phyloP scores from a whole-genome alignment of 495 filamentous ascomycete species.

The Neurospora sp. region DNA sequence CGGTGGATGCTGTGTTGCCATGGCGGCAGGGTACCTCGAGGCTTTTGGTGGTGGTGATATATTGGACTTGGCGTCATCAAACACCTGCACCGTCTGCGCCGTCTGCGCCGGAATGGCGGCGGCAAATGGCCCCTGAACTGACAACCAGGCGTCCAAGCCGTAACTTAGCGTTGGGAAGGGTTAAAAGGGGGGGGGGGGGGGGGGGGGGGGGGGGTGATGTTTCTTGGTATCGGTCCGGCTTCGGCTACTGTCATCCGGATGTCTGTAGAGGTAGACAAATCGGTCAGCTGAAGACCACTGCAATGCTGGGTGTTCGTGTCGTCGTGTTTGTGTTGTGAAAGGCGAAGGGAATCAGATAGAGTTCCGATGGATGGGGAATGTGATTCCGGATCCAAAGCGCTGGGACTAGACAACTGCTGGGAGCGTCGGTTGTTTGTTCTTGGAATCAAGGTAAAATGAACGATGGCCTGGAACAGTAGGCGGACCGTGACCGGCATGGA shows the following conservation, averaged over 20 bases:
- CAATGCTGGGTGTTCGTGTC: not conserved
- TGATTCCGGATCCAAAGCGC: not conserved
- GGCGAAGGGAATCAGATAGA: not conserved
- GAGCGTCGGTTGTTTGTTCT: not conserved
- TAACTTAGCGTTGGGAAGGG: not conserved
- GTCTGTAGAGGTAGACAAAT: not conserved
- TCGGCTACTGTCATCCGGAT: not conserved
- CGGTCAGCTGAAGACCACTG: not conserved
- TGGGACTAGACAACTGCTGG: not conserved
- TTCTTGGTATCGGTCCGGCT: not conserved
- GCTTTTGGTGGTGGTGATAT: not conserved
- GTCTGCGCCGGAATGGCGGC: not conserved
- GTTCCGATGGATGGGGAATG: not conserved
- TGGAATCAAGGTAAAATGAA: not conserved
- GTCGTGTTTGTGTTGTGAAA: not conserved
- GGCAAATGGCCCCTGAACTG: not conserved
- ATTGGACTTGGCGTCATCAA: not conserved
- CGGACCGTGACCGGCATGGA: not conserved
- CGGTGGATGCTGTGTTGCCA: slow-evolving; percentile 3
- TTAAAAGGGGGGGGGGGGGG: not conserved
- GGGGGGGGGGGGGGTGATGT: not conserved
- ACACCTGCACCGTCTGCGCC: not conserved
- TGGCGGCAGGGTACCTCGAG: slow-evolving; percentile 1
- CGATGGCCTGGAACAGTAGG: not conserved
- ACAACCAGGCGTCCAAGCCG: not conserved